These are phyloP conservation scores for Irpex sp. DNA, from an alignment of 1,284 basidiomycete genomes.

Conservation along the genomic window DNA sequence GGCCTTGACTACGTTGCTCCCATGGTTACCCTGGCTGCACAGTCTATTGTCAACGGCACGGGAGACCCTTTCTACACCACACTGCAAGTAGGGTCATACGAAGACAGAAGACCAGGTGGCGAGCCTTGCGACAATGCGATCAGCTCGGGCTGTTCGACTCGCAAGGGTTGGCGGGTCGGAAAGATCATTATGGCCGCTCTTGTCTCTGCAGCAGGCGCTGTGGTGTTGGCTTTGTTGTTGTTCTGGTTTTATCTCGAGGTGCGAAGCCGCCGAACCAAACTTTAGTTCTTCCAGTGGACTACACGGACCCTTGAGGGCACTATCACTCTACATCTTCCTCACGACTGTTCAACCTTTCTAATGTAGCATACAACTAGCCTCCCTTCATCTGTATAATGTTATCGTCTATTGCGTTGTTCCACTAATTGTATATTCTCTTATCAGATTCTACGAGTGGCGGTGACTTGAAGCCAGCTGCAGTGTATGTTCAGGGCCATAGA, in stretches of 20 bases:
- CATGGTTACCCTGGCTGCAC: conserved; percentile 77
- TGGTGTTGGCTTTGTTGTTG: conserved; percentile 44
- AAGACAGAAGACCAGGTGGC: conserved; percentile 58
- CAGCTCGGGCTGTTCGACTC: conserved; percentile 44
- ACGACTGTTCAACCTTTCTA: not conserved
- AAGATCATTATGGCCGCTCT: conserved; percentile 73
- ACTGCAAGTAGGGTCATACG: conserved; percentile 65
- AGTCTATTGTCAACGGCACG: conserved; percentile 61
- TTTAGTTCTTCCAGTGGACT: not conserved
- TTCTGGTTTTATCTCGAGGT: conserved; percentile 36
- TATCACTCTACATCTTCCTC: not conserved
- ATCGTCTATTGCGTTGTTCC: not conserved
- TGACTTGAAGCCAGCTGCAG: not conserved
- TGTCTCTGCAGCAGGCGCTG: conserved; percentile 57
- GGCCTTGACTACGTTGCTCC: conserved; percentile 86
- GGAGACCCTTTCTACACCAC: conserved; percentile 79
- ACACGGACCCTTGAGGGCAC: not conserved
- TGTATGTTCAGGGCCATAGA: not conserved
- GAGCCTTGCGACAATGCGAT: conserved; percentile 76
- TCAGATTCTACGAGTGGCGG: not conserved
- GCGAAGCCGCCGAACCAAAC: not conserved
- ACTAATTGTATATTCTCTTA: not conserved
- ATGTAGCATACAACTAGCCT: not conserved
- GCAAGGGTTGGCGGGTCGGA: conserved; percentile 42
- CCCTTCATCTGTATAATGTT: not conserved